Evolutionary conservation across 2,329 filamentous ascomycete species (phyloP), one percentile per base, ranked within the genome.

Genomic region (Mycosphaerelloides madeirae): DNA sequence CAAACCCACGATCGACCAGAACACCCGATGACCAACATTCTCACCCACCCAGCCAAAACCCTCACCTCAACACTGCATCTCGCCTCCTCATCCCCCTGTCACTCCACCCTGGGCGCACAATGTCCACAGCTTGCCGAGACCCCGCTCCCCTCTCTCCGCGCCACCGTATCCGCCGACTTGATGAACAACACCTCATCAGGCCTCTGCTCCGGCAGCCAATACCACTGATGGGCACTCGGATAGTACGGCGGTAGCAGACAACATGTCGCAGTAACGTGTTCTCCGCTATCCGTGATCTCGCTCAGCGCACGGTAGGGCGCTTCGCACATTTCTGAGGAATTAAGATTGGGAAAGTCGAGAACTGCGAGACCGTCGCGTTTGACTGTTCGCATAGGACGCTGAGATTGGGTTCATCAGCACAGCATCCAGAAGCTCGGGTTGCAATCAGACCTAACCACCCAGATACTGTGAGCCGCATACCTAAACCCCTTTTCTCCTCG

Each of bases 261-360:
- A 20, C 18, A 29, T 19, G 25, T 36, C 29, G 38, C 35, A 6
- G 19, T 15, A n/a, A 44, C 14, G 19, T 28, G 39, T 31, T 44
- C 42, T 6, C 42, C 42, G 18, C 29, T 44, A 16, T 44, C 36
- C 12, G 42, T 44, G 12, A 44, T 31, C 13, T 44, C 31, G 42
- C 35, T 39, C 6, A 29, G 42, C 16, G 15, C 20, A 22, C 42
- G 42, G 29, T 44, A 44, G n/a, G n/a, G n/a, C n/a, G n/a, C n/a
- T n/a, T n/a, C n/a, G n/a, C n/a, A n/a, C n/a, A n/a, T n/a, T n/a
- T n/a, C n/a, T n/a, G n/a, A n/a, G n/a, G n/a, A n/a, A n/a, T n/a
- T n/a, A n/a, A n/a, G n/a, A n/a, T n/a, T n/a, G n/a, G n/a, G n/a
- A n/a, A n/a, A 44, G 18, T 44, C 42, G 13, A 38, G 14, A 9